phyloP scores from a whole-genome alignment of 1,284 basidiomycete genomes.

The Phellinidium pouzarii region DNA sequence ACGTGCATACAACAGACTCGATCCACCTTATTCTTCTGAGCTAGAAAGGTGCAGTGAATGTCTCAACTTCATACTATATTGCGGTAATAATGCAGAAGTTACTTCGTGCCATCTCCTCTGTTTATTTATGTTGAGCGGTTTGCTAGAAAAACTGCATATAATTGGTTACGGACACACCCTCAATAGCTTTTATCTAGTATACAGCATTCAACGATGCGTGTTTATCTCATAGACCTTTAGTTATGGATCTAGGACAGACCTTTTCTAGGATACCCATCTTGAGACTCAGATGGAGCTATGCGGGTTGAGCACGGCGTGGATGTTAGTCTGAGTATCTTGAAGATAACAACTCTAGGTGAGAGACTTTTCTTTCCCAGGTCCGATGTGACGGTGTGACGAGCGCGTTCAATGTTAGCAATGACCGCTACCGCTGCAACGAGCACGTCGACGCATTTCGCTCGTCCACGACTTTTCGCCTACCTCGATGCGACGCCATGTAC shows the following conservation, averaged over 20 bases:
- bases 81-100: slow-evolving; percentile 32
- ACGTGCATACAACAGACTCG: neutral
- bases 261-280: slow-evolving; percentile 89
- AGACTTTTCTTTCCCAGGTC: too few species aligned
- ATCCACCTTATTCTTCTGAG: slow-evolving; percentile 84
- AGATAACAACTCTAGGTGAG: too few species aligned
- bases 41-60: slow-evolving; percentile 33
- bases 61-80: slow-evolving; percentile 13
- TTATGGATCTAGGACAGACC: slow-evolving; percentile 34
- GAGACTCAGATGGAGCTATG: slow-evolving; percentile 16
- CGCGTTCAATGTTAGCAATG: neutral
- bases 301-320: too few species aligned
- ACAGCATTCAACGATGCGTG: neutral
- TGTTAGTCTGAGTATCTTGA: too few species aligned
- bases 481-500: slow-evolving; percentile 44
- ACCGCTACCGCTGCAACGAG: neutral
- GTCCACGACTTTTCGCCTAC: neutral
- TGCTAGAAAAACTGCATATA: slow-evolving; percentile 9
- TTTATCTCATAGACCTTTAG: neutral
- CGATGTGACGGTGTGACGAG: neutral
- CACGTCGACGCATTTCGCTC: neutral
- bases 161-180: slow-evolving; percentile 50
- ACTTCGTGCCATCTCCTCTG: slow-evolving; percentile 95
- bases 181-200: slow-evolving; percentile 92
- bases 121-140: slow-evolving; percentile 7